phyloP scores from a whole-genome alignment of 345 rosid species.

The Pistacia vera region DNA sequence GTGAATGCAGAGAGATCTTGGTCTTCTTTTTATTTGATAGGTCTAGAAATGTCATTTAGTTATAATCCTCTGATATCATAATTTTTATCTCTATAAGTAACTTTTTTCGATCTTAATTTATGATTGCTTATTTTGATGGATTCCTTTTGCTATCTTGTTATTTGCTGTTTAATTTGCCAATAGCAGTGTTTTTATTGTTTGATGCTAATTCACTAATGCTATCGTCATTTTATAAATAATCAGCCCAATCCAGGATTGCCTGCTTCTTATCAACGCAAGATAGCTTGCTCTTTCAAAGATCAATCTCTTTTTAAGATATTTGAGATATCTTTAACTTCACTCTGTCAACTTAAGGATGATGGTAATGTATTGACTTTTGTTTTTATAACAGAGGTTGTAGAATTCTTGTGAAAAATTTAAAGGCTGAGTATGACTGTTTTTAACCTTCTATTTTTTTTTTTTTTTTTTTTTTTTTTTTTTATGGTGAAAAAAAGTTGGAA shows the following conservation, averaged over 20 bases:
- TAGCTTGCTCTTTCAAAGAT: conserved; percentile 35
- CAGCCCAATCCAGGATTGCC: conserved; percentile 35
- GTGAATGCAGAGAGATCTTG: background rate
- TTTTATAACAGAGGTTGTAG: background rate
- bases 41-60: background rate
- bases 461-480: background rate
- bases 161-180: background rate
- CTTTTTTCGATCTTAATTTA: background rate
- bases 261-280: conserved; percentile 34
- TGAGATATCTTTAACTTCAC: conserved; percentile 39
- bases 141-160: background rate
- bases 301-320: conserved; percentile 39
- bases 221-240: background rate
- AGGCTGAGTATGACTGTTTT: background rate
- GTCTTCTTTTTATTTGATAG: background rate
- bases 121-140: background rate
- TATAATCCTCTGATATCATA: background rate
- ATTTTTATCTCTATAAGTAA: background rate
- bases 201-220: background rate
- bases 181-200: background rate
- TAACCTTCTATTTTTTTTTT: background rate
- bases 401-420: background rate
- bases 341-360: conserved; percentile 32
- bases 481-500: conserved; percentile 7
- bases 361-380: conserved; percentile 24